These are phyloP conservation scores for Wickerhamiella sergipiensis DNA, from an alignment of 805 yeast genomes.

Conservation along the genomic window DNA sequence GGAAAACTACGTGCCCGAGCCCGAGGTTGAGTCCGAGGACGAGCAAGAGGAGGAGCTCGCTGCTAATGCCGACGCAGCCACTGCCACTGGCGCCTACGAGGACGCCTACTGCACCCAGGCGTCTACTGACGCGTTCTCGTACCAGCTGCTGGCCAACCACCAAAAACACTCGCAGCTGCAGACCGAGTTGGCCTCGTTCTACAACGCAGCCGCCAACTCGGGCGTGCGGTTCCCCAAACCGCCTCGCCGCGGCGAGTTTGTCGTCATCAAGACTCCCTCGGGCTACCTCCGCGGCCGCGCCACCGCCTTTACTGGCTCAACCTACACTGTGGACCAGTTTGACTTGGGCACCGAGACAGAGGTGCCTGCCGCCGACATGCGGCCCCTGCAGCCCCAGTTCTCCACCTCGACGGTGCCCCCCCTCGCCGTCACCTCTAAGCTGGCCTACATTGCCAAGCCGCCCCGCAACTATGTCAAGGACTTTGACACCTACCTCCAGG, in stretches of 20 bases:
- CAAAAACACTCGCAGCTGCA: conserved; percentile 13
- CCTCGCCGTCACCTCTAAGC: conserved; percentile 41
- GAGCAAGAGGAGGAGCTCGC: conserved; percentile 12
- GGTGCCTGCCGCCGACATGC: conserved; percentile 32
- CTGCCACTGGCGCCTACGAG: conserved; percentile 18
- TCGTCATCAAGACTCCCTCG: conserved; percentile 40
- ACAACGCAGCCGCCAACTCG: conserved; percentile 22
- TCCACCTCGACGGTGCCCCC: conserved; percentile 29
- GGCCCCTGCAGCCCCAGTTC: conserved; percentile 41
- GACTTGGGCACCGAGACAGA: conserved; percentile 27
- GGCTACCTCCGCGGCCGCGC: conserved; percentile 45
- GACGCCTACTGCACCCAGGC: conserved; percentile 25
- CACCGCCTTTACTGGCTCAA: conserved; percentile 31
- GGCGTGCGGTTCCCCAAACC: conserved; percentile 18
- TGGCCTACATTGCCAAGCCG: conserved; percentile 44
- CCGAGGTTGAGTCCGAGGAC: conserved; percentile 17
- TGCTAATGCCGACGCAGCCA: conserved; percentile 10
- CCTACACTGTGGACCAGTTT: conserved; percentile 8
- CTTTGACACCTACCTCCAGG: conserved; percentile 42
- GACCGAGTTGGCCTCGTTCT: conserved; percentile 19
- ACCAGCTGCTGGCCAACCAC: conserved; percentile 12
- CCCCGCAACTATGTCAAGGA: conserved; percentile 46
- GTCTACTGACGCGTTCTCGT: conserved; percentile 11
- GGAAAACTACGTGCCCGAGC: conserved; percentile 40
- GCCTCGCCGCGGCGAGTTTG: conserved; percentile 41